Percentiles rank a stretch among this genome's conserved stretches.
These are phyloP conservation scores for Phaffomyces thermotolerans DNA, from an alignment of 805 yeast species.

Conservation along the genomic window DNA sequence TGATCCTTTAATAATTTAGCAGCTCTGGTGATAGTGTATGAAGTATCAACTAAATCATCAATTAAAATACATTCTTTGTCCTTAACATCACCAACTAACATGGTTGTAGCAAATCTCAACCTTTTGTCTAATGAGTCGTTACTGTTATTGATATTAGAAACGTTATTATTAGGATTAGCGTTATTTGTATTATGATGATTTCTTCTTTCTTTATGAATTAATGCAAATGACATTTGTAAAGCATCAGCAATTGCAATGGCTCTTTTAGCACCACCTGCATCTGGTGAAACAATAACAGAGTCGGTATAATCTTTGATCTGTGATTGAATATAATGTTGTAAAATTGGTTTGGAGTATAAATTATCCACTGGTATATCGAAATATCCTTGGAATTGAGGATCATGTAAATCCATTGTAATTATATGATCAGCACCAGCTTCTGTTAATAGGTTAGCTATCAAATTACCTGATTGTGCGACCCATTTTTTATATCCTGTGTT, in stretches of 20 bases:
- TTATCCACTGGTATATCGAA: constrained; percentile 96
- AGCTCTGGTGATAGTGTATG: constrained; percentile 85
- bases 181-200: constrained; percentile 12
- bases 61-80: constrained; percentile 82
- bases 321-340: constrained; percentile 76
- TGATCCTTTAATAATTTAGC: constrained; percentile 87
- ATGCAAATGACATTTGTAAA: constrained; percentile 81
- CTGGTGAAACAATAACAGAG: constrained; percentile 93
- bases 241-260: constrained; percentile 93
- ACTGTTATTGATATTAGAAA: background rate
- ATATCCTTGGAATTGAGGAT: constrained; percentile 96
- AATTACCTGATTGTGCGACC: constrained; percentile 93
- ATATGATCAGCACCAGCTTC: constrained; percentile 95
- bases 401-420: constrained; percentile 97
- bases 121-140: constrained; percentile 10
- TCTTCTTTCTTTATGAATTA: constrained; percentile 90
- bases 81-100: constrained; percentile 93
- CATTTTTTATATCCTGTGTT: constrained; percentile 72
- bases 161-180: constrained; percentile 17
- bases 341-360: constrained; percentile 77
- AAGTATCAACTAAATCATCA: constrained; percentile 93
- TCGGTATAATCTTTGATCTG: constrained; percentile 73
- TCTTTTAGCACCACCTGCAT: constrained; percentile 98
- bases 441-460: constrained; percentile 79
- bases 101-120: constrained; percentile 63